A percentile compares a stretch with the other conserved stretches of the same genome.
phyloP scores from a whole-genome alignment of 2,329 filamentous ascomycete species.

The Penicillium crustosum region DNA sequence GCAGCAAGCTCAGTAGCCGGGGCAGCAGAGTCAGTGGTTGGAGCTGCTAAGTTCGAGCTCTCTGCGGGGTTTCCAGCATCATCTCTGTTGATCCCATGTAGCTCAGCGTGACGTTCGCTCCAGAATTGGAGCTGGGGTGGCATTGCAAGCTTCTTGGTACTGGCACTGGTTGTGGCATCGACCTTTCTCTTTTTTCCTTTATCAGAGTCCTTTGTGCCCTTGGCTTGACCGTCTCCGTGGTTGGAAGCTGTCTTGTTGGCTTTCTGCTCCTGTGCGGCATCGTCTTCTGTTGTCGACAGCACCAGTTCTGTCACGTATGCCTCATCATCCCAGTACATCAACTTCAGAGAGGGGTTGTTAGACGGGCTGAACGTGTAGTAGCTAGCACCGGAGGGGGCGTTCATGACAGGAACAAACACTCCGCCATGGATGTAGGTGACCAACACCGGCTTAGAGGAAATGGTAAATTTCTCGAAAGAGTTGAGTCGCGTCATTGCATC shows the following conservation, averaged over 20 bases:
- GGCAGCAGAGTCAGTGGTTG: neutral
- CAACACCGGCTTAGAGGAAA: conserved; percentile 69
- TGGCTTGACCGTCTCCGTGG: conserved; percentile 30
- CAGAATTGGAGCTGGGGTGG: conserved; percentile 69
- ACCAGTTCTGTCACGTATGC: conserved; percentile 68
- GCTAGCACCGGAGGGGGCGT: conserved; percentile 58
- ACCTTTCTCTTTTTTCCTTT: conserved; percentile 51
- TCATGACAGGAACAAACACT: conserved; percentile 74
- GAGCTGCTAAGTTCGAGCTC: conserved; percentile 28
- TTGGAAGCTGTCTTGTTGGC: conserved; percentile 17
- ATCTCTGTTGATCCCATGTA: conserved; percentile 54
- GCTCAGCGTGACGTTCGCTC: conserved; percentile 68
- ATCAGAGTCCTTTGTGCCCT: conserved; percentile 41
- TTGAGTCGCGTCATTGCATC: conserved; percentile 71
- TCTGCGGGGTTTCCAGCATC: conserved; percentile 26
- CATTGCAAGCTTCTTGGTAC: conserved; percentile 51
- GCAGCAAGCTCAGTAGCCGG: neutral
- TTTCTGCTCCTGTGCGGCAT: conserved; percentile 28
- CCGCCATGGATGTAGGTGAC: conserved; percentile 79
- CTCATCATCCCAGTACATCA: conserved; percentile 75
- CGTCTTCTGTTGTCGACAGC: conserved; percentile 55
- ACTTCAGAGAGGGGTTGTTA: conserved; percentile 64
- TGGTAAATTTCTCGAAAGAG: conserved; percentile 72
- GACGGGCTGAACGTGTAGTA: conserved; percentile 69
- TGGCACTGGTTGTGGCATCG: conserved; percentile 38